A percentile compares a stretch with the other conserved stretches of the same genome.
phyloP scores from a whole-genome alignment of 2,329 filamentous ascomycete species.

The Botryotinia convoluta region DNA sequence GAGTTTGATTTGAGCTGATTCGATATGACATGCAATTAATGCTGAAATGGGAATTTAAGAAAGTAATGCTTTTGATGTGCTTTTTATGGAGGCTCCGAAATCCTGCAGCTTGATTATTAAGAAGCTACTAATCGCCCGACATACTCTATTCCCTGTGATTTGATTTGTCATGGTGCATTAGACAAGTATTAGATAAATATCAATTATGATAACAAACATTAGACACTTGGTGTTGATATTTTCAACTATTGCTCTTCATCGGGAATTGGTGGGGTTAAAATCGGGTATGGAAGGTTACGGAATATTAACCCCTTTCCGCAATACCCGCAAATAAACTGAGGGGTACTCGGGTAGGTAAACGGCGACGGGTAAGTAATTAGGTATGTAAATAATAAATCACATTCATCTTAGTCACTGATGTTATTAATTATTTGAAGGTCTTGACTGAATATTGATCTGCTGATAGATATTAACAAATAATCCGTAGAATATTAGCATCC shows the following conservation, averaged over 20 bases:
- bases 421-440: neutral
- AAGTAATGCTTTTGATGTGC: neutral
- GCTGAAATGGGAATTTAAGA: neutral
- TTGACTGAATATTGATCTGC: neutral
- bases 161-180: neutral
- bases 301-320: neutral
- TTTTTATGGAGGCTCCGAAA: neutral
- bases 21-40: neutral
- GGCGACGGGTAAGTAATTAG: neutral
- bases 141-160: neutral
- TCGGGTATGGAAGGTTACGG: neutral
- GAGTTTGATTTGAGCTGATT: too few relatives aligned
- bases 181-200: too few relatives aligned
- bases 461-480: neutral
- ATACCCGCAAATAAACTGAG: neutral
- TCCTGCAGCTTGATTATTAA: constrained; percentile 7
- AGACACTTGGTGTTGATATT: neutral
- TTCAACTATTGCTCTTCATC: neutral
- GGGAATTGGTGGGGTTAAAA: neutral
- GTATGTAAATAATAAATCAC: neutral
- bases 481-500: neutral
- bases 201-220: neutral
- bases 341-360: neutral
- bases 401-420: neutral
- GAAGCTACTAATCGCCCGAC: neutral